phyloP scores from a whole-genome alignment of 129 eudicot genomes.

The Centella asiatica region DNA sequence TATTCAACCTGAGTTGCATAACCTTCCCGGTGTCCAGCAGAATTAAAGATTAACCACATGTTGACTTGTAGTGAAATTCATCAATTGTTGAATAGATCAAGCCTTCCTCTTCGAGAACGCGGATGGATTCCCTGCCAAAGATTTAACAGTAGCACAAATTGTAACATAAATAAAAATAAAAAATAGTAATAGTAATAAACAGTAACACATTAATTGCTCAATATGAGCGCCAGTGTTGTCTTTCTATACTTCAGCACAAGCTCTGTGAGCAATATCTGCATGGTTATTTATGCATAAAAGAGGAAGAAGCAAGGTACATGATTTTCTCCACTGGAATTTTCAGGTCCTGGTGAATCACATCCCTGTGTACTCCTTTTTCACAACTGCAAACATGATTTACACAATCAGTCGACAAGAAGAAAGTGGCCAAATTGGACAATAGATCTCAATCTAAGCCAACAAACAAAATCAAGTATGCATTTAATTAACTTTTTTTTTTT shows the following conservation, averaged over 20 bases:
- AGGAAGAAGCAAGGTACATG: constrained; percentile 37
- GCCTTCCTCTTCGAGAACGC: constrained; percentile 74
- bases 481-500: too few species aligned
- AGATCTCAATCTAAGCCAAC: neutral
- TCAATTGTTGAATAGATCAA: constrained; percentile 78
- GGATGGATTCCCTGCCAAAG: constrained; percentile 63
- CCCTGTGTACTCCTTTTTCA: constrained; percentile 67
- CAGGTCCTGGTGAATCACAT: constrained; percentile 59
- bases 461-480: too few species aligned
- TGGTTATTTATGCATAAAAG: neutral
- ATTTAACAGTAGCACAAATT: neutral
- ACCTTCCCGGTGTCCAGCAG: too few species aligned
- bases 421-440: too few species aligned
- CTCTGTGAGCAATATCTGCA: neutral
- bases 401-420: too few species aligned
- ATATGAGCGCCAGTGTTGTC: neutral
- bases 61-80: constrained; percentile 75
- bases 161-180: too few species aligned
- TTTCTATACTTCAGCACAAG: neutral
- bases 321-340: constrained; percentile 56
- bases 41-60: constrained; percentile 38
- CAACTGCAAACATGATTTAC: constrained; percentile 31
- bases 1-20: too few species aligned
- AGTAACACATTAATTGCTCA: neutral
- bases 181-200: too few species aligned